Conservation (phyloP, 1,139 yeast genomes). For the Saccharomycopsis crataegensis region DNA sequence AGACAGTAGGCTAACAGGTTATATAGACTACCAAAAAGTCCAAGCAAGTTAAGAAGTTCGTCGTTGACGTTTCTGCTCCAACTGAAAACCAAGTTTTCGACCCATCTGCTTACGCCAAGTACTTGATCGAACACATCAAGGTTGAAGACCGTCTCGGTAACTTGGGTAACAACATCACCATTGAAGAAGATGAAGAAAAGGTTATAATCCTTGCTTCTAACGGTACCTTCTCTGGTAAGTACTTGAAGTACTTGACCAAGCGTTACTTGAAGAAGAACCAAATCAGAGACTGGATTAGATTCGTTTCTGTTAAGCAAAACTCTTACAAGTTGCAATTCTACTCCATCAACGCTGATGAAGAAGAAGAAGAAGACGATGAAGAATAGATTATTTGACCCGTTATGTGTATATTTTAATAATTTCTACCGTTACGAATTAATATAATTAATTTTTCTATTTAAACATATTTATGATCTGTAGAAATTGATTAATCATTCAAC, state of each 20-base stretch:
- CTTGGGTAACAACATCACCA: constrained; percentile 92
- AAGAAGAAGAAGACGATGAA: constrained; percentile 48
- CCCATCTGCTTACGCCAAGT: constrained; percentile 96
- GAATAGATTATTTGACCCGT: constrained; percentile 16
- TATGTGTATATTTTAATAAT: not conserved
- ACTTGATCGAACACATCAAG: constrained; percentile 98
- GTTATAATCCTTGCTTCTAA: constrained; percentile 81
- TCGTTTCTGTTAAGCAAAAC: constrained; percentile 93
- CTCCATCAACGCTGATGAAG: constrained; percentile 98
- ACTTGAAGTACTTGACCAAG: constrained; percentile 98
- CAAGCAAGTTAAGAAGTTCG: constrained; percentile 77
- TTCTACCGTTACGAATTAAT: too few species aligned
- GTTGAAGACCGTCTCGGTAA: constrained; percentile 94
- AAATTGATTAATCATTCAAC: too few species aligned
- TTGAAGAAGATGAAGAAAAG: constrained; percentile 74
- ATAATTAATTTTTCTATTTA: too few species aligned
- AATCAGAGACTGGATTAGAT: constrained; percentile 99
- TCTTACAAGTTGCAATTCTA: constrained; percentile 98
- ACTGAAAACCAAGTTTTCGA: constrained; percentile 96
- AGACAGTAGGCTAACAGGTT: constrained; percentile 39
- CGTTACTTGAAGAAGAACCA: constrained; percentile 99
- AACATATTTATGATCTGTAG: too few species aligned
- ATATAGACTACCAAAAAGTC: constrained; percentile 71
- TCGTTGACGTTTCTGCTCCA: constrained; percentile 96
- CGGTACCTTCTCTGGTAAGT: constrained; percentile 98